Conservation (phyloP, 768 basidiomycete genomes). For the Trametes cinnabarina region DNA sequence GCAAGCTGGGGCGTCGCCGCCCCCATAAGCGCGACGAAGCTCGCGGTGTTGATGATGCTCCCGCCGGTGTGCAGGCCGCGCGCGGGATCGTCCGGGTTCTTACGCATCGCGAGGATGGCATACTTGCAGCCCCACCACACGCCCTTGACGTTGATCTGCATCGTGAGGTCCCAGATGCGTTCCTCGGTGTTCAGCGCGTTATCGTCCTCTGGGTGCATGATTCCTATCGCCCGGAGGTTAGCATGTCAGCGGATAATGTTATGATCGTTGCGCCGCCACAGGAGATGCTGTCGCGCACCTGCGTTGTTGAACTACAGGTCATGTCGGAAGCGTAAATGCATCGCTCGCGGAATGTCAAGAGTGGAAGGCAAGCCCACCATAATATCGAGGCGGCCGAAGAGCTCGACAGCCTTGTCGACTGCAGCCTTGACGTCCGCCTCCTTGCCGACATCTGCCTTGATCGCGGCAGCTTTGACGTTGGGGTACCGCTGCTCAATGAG, state of each 20-base stretch:
- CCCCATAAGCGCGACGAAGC: conserved; percentile 93
- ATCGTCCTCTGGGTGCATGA: conserved; percentile 96
- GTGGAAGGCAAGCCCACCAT: conserved; percentile 65
- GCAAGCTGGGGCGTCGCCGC: conserved; percentile 99
- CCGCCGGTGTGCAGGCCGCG: conserved; percentile 81
- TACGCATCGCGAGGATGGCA: conserved; percentile 93
- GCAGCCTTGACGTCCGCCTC: conserved; percentile 82
- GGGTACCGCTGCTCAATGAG: conserved; percentile 66
- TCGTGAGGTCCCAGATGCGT: conserved; percentile 91
- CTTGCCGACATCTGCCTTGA: conserved; percentile 85
- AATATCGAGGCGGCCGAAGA: conserved; percentile 92
- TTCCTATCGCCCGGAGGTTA: conserved; percentile 48
- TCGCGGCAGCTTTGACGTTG: conserved; percentile 62
- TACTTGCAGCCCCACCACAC: conserved; percentile 99
- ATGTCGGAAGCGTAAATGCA: neutral
- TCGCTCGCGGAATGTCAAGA: neutral
- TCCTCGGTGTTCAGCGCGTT: conserved; percentile 96
- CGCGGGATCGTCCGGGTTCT: conserved; percentile 79
- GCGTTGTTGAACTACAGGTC: conserved; percentile 85
- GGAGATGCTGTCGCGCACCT: conserved; percentile 41
- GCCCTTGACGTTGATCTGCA: conserved; percentile 95
- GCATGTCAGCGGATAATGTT: neutral
- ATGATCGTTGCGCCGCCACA: neutral
- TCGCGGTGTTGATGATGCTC: conserved; percentile 97
- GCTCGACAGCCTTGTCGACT: conserved; percentile 74